Evolutionary conservation across 805 yeast genomes (phyloP).

Genomic region (Kockiozyma suomiensis): DNA sequence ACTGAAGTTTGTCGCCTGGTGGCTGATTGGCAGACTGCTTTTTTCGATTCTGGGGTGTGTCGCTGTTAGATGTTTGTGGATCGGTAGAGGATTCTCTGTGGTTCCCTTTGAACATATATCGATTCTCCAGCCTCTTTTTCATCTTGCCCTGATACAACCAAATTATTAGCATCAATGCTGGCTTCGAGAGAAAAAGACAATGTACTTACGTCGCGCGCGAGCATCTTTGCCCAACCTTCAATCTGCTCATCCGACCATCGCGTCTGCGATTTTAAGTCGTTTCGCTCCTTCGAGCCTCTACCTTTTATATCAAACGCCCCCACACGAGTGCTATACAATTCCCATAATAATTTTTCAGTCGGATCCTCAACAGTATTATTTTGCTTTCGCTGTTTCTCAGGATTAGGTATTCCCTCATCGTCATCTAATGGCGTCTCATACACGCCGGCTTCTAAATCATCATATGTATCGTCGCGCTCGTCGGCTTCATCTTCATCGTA

Average conservation of each 20-base stretch:
- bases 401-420: neutral
- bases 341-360: conserved; percentile 59
- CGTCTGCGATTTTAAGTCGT: conserved; percentile 19
- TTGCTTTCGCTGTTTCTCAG: conserved; percentile 4
- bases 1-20: neutral
- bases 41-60: neutral
- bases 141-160: conserved; percentile 42
- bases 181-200: neutral
- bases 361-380: conserved; percentile 38
- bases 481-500: conserved; percentile 36
- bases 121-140: conserved; percentile 63
- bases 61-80: neutral
- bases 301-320: conserved; percentile 51
- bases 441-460: conserved; percentile 41
- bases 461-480: conserved; percentile 38
- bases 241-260: conserved; percentile 87
- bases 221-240: conserved; percentile 89
- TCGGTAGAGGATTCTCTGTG: neutral
- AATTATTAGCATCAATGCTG: neutral
- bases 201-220: conserved; percentile 58
- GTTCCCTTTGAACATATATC: conserved; percentile 54
- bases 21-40: neutral
- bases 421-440: conserved; percentile 19
- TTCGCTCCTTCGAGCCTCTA: conserved; percentile 51
- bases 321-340: conserved; percentile 55